Conservation (phyloP, 495 filamentous ascomycete species). For the Penicillium dipodomyicola region DNA sequence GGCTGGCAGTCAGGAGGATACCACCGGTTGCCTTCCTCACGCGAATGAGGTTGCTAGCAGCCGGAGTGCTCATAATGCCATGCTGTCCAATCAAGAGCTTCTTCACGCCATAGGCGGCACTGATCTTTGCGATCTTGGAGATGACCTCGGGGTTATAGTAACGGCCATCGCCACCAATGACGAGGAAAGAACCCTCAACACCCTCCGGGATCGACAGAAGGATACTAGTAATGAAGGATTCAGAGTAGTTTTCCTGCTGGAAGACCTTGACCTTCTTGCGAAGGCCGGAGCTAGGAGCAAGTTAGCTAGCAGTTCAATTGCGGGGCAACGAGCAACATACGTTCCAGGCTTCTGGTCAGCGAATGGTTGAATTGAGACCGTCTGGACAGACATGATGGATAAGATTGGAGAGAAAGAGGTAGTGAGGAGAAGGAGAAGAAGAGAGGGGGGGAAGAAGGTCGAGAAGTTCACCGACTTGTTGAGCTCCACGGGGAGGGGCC, state of each 20-base stretch:
- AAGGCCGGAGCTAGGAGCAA: slow-evolving; percentile 74
- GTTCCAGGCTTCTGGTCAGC: slow-evolving; percentile 98
- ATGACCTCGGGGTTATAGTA: slow-evolving; percentile 96
- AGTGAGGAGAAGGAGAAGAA: slow-evolving; percentile 13
- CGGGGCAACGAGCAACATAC: slow-evolving; percentile 56
- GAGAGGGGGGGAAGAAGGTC: background rate
- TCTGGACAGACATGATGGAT: slow-evolving; percentile 15
- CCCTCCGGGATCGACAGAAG: slow-evolving; percentile 96
- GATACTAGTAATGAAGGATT: slow-evolving; percentile 90
- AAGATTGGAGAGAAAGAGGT: slow-evolving; percentile 11
- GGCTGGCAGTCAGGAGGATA: slow-evolving; percentile 93
- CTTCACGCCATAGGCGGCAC: slow-evolving; percentile 96
- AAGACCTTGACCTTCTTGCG: slow-evolving; percentile 99
- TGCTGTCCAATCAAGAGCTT: slow-evolving; percentile 94
- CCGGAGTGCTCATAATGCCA: slow-evolving; percentile 94
- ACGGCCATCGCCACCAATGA: slow-evolving; percentile 96
- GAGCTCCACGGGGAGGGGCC: slow-evolving; percentile 19
- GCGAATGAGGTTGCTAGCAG: slow-evolving; percentile 91
- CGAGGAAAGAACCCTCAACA: slow-evolving; percentile 78
- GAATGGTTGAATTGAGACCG: slow-evolving; percentile 77
- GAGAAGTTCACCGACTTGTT: slow-evolving; percentile 31
- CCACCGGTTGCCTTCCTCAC: slow-evolving; percentile 92
- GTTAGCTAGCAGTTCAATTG: slow-evolving; percentile 25
- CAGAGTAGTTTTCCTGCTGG: slow-evolving; percentile 91
- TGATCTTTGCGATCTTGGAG: slow-evolving; percentile 95